These are phyloP conservation scores for Solanum bulbocastanum DNA, from an alignment of 257 asterid species.

Conservation along the genomic window DNA sequence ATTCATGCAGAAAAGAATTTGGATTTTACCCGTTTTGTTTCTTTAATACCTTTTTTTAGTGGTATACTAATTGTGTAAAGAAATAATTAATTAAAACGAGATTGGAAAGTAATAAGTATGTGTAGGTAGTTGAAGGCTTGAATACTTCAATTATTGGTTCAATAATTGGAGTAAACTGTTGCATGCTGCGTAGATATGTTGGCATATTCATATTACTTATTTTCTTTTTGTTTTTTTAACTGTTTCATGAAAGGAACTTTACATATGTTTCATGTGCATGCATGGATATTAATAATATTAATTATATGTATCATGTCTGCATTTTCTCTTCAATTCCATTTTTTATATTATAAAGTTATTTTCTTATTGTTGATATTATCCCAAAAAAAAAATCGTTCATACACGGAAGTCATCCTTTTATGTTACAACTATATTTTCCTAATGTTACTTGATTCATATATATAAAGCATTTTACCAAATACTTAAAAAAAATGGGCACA, in stretches of 20 bases:
- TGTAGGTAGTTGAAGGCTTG: neutral
- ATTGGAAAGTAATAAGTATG: neutral
- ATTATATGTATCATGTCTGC: neutral
- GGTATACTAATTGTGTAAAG: neutral
- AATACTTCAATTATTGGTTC: slow-evolving; percentile 8
- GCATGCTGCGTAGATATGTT: neutral
- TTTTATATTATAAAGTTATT: neutral
- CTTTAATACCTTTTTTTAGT: neutral
- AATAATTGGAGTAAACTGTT: slow-evolving; percentile 4
- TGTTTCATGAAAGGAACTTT: neutral
- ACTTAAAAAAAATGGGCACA: too few species aligned
- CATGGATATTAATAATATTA: neutral
- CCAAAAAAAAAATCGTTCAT: neutral
- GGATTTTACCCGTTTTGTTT: neutral
- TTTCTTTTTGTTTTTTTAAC: neutral
- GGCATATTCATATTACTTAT: neutral
- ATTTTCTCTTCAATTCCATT: neutral
- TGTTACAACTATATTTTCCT: neutral
- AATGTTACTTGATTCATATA: too few species aligned
- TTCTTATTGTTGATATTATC: neutral
- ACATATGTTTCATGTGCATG: neutral
- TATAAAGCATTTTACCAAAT: too few species aligned
- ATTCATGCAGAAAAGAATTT: neutral
- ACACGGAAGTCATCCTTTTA: neutral
- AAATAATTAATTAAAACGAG: neutral